A percentile compares a stretch with the other conserved stretches of the same genome.
phyloP scores from a whole-genome alignment of 2,329 filamentous ascomycete species.

The Aspergillus glaucus region DNA sequence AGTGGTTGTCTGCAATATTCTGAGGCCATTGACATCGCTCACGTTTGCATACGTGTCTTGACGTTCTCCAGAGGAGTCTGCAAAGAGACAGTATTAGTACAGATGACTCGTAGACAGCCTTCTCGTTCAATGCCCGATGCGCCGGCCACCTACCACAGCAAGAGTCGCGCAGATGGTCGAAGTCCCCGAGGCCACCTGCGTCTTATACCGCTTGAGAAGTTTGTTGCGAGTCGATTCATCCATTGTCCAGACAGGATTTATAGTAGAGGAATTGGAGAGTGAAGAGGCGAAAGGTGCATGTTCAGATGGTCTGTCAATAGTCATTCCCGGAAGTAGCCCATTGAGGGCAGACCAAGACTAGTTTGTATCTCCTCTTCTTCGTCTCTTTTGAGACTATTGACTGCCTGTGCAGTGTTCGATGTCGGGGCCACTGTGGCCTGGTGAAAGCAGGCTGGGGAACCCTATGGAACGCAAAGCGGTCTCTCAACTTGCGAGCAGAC shows the following conservation, averaged over 20 bases:
- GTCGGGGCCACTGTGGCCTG: constrained; percentile 2
- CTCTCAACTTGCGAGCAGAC: constrained; percentile 45
- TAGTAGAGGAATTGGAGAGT: constrained; percentile 26
- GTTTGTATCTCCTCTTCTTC: constrained; percentile 7
- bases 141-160: constrained; percentile 35
- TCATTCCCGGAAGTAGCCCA: constrained; percentile 32
- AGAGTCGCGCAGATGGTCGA: constrained; percentile 41
- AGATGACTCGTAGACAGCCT: neutral
- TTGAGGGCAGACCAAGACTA: constrained; percentile 14
- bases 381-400: constrained; percentile 10
- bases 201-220: constrained; percentile 42
- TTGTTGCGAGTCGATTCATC: constrained; percentile 37
- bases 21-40: constrained; percentile 14
- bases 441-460: constrained; percentile 37
- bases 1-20: constrained; percentile 1
- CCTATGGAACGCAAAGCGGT: constrained; percentile 49
- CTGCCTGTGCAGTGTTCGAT: constrained; percentile 1
- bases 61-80: constrained; percentile 44
- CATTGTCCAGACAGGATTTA: constrained; percentile 28
- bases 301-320: constrained; percentile 33
- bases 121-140: neutral
- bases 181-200: constrained; percentile 40
- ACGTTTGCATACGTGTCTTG: constrained; percentile 48
- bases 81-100: neutral
- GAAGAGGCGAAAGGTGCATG: constrained; percentile 34